Percentiles rank a stretch among this genome's conserved stretches.
Conservation (phyloP, 2,329 filamentous ascomycete species). For the Clonostachys byssicola region DNA sequence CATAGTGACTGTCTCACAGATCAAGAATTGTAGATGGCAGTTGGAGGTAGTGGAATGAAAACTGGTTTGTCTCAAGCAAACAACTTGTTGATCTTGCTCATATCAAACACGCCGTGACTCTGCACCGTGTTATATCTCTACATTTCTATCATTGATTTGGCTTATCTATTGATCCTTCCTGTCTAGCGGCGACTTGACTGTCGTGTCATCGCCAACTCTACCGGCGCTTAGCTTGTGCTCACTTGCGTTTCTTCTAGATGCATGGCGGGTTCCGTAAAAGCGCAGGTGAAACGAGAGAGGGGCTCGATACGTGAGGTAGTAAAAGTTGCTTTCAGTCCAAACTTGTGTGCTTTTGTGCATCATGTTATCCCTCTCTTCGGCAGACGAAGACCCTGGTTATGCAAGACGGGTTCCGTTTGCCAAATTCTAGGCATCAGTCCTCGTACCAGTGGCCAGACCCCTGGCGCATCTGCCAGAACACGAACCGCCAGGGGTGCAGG, state of each 20-base stretch:
- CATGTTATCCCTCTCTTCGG: not conserved
- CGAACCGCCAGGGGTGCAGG: not conserved
- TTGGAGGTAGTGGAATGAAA: not conserved
- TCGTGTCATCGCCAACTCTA: not conserved
- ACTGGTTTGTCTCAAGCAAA: not conserved
- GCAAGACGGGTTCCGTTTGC: not conserved
- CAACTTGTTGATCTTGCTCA: not conserved
- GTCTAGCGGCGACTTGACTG: not conserved
- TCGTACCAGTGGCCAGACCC: not conserved
- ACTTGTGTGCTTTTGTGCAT: not conserved
- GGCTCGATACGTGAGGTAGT: not conserved
- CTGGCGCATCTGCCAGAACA: not conserved
- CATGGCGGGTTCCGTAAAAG: not conserved
- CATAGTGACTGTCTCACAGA: not conserved
- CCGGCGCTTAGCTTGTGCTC: not conserved
- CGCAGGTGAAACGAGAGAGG: not conserved
- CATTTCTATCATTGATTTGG: not conserved
- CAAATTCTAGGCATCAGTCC: not conserved
- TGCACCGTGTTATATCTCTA: not conserved
- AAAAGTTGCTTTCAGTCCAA: not conserved
- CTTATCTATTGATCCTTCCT: not conserved
- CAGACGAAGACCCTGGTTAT: not conserved
- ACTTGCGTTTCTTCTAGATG: not conserved
- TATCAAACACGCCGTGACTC: not conserved
- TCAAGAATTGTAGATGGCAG: not conserved